A percentile compares a stretch with the other conserved stretches of the same genome.
phyloP scores from a whole-genome alignment of 1,139 yeast species.

The Kodamaea alishanica region DNA sequence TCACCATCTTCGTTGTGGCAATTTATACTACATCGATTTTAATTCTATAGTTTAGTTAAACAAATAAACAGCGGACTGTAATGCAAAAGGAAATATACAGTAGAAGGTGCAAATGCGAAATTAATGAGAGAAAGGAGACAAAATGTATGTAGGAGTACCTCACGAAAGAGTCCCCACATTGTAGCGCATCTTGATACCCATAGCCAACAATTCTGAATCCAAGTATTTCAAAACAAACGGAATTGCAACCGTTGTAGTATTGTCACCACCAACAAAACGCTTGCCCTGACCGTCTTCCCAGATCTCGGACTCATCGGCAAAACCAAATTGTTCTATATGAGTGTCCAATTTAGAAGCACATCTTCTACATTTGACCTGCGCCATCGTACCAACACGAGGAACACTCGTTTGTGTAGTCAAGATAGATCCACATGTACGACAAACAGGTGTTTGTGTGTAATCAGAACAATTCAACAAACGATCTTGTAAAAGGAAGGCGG shows the following conservation, averaged over 20 bases:
- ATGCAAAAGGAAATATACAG: no score
- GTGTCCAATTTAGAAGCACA: conserved; percentile 69
- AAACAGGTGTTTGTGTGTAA: conserved; percentile 84
- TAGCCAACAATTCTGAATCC: conserved; percentile 93
- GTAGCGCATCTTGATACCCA: conserved; percentile 94
- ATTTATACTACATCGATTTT: neutral
- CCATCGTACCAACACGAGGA: conserved; percentile 80
- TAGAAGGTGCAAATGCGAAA: no score
- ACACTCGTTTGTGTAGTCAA: conserved; percentile 86
- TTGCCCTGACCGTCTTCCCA: conserved; percentile 99
- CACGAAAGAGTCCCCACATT: conserved; percentile 61
- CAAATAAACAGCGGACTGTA: no score
- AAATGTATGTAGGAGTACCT: neutral
- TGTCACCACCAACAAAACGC: conserved; percentile 85
- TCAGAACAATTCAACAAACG: conserved; percentile 94
- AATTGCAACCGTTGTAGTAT: conserved; percentile 91
- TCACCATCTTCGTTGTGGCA: neutral
- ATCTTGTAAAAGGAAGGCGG: conserved; percentile 94
- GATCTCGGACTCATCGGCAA: conserved; percentile 67
- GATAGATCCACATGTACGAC: conserved; percentile 92
- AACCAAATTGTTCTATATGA: conserved; percentile 35
- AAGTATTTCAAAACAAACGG: conserved; percentile 94
- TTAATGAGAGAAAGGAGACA: no score
- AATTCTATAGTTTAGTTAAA: no score
- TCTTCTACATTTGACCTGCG: conserved; percentile 83